Evolutionary conservation across 2,329 filamentous ascomycete genomes (phyloP).

Genomic region (Cladophialophora bantiana): DNA sequence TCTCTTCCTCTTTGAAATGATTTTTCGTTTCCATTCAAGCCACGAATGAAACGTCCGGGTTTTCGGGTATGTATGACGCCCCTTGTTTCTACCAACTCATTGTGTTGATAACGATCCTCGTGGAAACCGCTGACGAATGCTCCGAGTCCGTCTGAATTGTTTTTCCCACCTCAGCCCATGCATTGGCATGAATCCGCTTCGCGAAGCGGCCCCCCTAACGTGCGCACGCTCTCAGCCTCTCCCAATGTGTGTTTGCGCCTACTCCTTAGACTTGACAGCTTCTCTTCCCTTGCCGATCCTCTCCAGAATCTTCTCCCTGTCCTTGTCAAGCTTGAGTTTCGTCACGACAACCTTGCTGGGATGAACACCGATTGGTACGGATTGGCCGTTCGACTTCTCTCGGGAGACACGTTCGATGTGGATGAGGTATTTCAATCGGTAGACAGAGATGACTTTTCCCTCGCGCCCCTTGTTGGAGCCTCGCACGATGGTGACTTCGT

Average conservation of each 20-base stretch:
- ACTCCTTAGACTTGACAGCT: slow-evolving; percentile 43
- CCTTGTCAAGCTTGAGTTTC: slow-evolving; percentile 87
- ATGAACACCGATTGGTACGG: slow-evolving; percentile 91
- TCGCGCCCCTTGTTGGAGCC: slow-evolving; percentile 96
- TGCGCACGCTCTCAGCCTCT: not conserved
- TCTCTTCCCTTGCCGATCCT: slow-evolving; percentile 57
- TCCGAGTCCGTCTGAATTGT: slow-evolving; percentile 2
- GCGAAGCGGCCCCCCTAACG: not conserved
- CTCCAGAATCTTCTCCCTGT: slow-evolving; percentile 58
- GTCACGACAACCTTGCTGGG: slow-evolving; percentile 97
- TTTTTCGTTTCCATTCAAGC: slow-evolving; percentile 14
- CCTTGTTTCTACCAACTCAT: slow-evolving; percentile 23
- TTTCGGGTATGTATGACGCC: slow-evolving; percentile 32
- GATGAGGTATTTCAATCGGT: slow-evolving; percentile 97
- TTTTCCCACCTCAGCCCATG: not conserved
- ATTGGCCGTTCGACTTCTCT: slow-evolving; percentile 97
- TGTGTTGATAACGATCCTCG: slow-evolving; percentile 10
- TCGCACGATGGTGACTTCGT: slow-evolving; percentile 91
- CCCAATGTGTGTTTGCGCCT: not conserved
- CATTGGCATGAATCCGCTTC: slow-evolving; percentile 4
- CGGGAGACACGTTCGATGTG: slow-evolving; percentile 96
- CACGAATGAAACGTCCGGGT: slow-evolving; percentile 24
- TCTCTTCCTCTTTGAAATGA: slow-evolving; percentile 9
- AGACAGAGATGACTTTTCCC: slow-evolving; percentile 97
- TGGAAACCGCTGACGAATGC: slow-evolving; percentile 11